phyloP scores from a whole-genome alignment of 306 rosid species.

The Gillenia trifoliata region DNA sequence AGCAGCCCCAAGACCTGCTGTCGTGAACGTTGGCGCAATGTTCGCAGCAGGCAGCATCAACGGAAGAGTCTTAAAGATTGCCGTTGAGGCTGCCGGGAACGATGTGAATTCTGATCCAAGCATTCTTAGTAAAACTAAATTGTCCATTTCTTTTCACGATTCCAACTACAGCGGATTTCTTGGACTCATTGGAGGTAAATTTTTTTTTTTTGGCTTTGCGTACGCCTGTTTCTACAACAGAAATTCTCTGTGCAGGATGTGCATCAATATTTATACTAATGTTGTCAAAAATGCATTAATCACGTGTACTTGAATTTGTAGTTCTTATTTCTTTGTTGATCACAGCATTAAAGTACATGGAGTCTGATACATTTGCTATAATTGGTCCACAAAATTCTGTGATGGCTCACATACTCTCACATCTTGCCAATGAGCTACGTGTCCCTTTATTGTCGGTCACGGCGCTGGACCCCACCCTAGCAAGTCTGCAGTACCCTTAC shows the following conservation, averaged over 20 bases:
- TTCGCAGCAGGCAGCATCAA: conserved; percentile 31
- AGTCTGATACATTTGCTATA: conserved; percentile 37
- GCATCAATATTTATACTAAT: background rate
- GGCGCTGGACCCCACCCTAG: conserved; percentile 43
- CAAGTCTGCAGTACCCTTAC: conserved; percentile 44
- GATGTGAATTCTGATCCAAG: conserved; percentile 50
- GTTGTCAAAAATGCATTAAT: background rate
- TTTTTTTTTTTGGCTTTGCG: background rate
- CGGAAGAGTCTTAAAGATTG: conserved; percentile 41
- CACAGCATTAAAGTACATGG: conserved; percentile 45
- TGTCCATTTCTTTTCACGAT: conserved; percentile 34
- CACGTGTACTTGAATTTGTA: too few species aligned
- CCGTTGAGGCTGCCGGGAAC: conserved; percentile 43
- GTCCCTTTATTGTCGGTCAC: conserved; percentile 47
- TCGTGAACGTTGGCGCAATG: conserved; percentile 45
- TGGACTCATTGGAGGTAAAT: conserved; percentile 44
- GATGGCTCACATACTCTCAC: conserved; percentile 45
- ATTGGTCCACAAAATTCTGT: conserved; percentile 49
- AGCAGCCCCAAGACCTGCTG: conserved; percentile 32
- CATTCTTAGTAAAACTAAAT: conserved; percentile 40
- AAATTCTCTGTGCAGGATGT: too few species aligned
- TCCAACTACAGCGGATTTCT: conserved; percentile 52
- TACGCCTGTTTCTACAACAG: background rate
- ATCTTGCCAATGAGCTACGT: conserved; percentile 47
- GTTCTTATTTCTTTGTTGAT: background rate